Base-by-base conservation (phyloP, 2,329 filamentous ascomycete species). In the Colletotrichum tabaci region DNA sequence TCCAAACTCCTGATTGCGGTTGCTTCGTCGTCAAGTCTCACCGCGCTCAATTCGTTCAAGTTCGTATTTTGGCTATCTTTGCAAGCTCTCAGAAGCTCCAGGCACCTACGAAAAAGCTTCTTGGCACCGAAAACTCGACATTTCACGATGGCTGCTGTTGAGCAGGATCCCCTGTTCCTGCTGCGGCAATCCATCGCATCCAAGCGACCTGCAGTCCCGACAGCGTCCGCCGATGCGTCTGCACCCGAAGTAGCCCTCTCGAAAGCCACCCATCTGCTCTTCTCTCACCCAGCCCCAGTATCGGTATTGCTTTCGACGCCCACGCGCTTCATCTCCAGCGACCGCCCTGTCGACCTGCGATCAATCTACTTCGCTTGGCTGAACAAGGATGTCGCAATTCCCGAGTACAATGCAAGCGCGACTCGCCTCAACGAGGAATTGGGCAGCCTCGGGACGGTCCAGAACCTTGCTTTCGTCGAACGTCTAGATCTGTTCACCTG, bases 291-390 rank as follows among this genome's bases (percentile, higher is more conserved):
- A 61, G 80, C 84, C 64, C 87, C 89, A 73, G 86, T 90, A 66
- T 87, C 90, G 7, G 87, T 97, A 70, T 86, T 92, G 1, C 89
- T 98, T 75, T 90, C 89, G 61, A 88, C 89, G 16, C 87, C 92
- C 12, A 99, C 96, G 75, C 94, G 96, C 77, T 98, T 98, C 85
- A 88, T 93, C 72, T 95, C 94, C n/a, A 89, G 90, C 70, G 89
- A 89, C 77, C 87, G 89, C 67, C 88, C 92, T 5, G 91, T 98
- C 77, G 94, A 98, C 80, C 87, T 99, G 76, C 94, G 96, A 79
- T 96, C 93, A 80, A 96, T 98, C 83, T 98, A 96, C 86, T 98
- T 98, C 80, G 95, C 95, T 67, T 99, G 95, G 94, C 87, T 94
- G 78, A 97, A 98, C 84, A 94, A 95, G 81, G 96, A 98, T 84